Base-by-base conservation (phyloP, 768 basidiomycete genomes). In the Lyophyllum shimeji region DNA sequence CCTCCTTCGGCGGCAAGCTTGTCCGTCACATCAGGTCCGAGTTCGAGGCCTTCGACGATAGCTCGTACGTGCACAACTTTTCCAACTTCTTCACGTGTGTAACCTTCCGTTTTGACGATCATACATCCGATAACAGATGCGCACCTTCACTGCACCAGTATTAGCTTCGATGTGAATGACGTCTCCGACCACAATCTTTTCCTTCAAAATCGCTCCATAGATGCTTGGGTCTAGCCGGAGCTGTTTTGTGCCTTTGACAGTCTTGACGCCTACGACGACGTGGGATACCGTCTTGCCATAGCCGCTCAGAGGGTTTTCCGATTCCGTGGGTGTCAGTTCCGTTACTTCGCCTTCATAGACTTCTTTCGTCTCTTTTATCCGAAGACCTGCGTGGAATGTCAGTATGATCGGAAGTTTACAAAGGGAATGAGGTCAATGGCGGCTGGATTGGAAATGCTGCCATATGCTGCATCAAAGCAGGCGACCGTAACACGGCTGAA, bases 281-380 rank as follows among this genome's bases (percentile, higher is more conserved):
- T 98, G 95, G 17, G 94, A 94, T 51, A 98, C 91, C 1, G 96
- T 98, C 76, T 98, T 99, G 59, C 97, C 97, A 70, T 98, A 98
- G 39, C 96, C 95, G 53, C 90, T 94, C 43, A 98, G 80, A 24
- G 97, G 97, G 73, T 98, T 98, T 71, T 98, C 96, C 11, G 96
- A 83, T 74, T 98, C 97, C 18, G 93, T 86, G 1, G 97, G 97
- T 3, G 96, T 97, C 57, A 98, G 75, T 67, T 98, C 96, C 8
- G 96, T 98, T 15, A 99, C 91, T 74, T 99, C 96, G 55, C 97
- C 96, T 70, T 98, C 96, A 71, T 95, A 98, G 8, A 98, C 95
- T 66, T 97, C 94, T 69, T 99, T 98, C 4, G 95, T 98, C 73
- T 98, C 97, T 72, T 98, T 98, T 79, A 98, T 97, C 69, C 96